phyloP scores from a whole-genome alignment of 2,329 filamentous ascomycete genomes.

The Stemphylium vesicarium region DNA sequence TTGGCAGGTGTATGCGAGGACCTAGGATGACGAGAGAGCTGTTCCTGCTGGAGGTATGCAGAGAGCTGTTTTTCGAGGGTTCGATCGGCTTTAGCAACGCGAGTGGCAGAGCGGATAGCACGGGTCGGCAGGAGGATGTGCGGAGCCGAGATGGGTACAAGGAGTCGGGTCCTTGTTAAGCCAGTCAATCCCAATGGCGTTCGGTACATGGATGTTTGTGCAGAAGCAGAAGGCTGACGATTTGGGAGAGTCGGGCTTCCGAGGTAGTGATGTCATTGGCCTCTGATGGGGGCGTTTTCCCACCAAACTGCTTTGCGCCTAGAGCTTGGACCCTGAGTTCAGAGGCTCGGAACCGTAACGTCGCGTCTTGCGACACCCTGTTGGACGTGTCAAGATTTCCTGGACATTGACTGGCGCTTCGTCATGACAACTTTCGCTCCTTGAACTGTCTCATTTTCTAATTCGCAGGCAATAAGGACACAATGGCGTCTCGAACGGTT shows the following conservation, averaged over 20 bases:
- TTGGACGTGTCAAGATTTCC: conserved; percentile 17
- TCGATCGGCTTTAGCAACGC: conserved; percentile 3
- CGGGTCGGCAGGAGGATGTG: conserved; percentile 1
- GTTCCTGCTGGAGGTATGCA: conserved; percentile 27
- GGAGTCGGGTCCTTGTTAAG: neutral
- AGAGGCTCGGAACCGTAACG: conserved; percentile 19
- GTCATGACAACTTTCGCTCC: conserved; percentile 1
- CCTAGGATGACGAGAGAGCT: conserved; percentile 3
- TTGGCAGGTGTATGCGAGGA: conserved; percentile 4
- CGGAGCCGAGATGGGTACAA: neutral
- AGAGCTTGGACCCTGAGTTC: conserved; percentile 38
- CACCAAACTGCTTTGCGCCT: conserved; percentile 22
- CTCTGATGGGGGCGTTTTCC: conserved; percentile 17
- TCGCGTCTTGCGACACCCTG: conserved; percentile 32
- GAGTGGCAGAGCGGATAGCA: conserved; percentile 1
- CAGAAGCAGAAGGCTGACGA: conserved; percentile 6
- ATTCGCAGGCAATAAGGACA: conserved; percentile 3
- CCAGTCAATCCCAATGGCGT: conserved; percentile 19
- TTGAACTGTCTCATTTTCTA: conserved; percentile 1
- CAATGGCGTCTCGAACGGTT: conserved; percentile 36
- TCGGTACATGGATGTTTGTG: conserved; percentile 21
- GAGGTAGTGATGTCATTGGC: conserved; percentile 46
- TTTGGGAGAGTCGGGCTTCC: conserved; percentile 10
- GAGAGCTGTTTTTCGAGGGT: conserved; percentile 24
- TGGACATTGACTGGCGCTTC: conserved; percentile 17